These are phyloP conservation scores for Kodamaea restingae DNA, from an alignment of 805 yeast genomes.

Conservation along the genomic window DNA sequence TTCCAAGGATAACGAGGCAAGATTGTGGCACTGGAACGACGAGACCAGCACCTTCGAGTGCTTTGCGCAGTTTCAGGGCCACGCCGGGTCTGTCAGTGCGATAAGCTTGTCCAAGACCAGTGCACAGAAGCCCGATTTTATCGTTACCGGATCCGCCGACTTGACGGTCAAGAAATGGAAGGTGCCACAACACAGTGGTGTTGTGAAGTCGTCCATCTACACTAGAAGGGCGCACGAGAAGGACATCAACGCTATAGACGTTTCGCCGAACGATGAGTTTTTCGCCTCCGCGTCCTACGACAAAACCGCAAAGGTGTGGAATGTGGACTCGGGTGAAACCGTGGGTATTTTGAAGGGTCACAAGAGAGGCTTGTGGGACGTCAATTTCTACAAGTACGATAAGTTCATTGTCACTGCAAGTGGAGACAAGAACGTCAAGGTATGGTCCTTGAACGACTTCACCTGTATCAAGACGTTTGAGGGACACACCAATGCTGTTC, in stretches of 20 bases:
- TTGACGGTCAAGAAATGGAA: slow-evolving; percentile 84
- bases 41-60: slow-evolving; percentile 34
- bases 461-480: slow-evolving; percentile 80
- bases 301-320: slow-evolving; percentile 88
- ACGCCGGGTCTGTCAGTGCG: slow-evolving; percentile 81
- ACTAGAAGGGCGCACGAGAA: slow-evolving; percentile 97
- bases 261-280: slow-evolving; percentile 83
- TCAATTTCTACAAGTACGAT: slow-evolving; percentile 76
- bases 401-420: slow-evolving; percentile 76
- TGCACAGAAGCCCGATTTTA: slow-evolving; percentile 51
- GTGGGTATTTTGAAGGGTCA: slow-evolving; percentile 85
- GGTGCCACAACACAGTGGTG: slow-evolving; percentile 45
- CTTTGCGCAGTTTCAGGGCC: slow-evolving; percentile 75
- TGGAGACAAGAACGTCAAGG: slow-evolving; percentile 85
- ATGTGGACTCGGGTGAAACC: slow-evolving; percentile 77
- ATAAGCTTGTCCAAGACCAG: slow-evolving; percentile 65
- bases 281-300: slow-evolving; percentile 96
- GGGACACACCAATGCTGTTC: slow-evolving; percentile 91
- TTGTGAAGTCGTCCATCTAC: slow-evolving; percentile 65
- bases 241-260: slow-evolving; percentile 84
- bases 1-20: slow-evolving; percentile 81
- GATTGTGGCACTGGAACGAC: slow-evolving; percentile 71
- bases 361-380: slow-evolving; percentile 92
- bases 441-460: slow-evolving; percentile 83
- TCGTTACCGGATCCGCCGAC: slow-evolving; percentile 82